Base-by-base conservation (phyloP, 2,329 filamentous ascomycete species). In the Pestalotiopsis sp. region DNA sequence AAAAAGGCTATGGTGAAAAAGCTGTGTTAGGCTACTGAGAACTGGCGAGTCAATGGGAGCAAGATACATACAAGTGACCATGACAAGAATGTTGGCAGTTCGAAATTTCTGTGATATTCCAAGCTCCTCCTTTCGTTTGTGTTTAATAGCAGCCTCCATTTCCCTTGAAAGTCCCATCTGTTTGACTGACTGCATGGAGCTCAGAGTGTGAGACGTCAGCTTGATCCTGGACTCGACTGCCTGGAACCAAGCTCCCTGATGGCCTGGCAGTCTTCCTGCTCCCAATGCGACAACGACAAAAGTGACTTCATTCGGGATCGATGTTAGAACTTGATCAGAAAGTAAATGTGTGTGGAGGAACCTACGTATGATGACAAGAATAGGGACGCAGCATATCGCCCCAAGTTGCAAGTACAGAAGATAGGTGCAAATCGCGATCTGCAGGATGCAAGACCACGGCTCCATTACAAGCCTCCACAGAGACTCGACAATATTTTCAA, bases 111-210 rank as follows among this genome's bases (percentile, higher is more conserved):
- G 66, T n/a, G 66, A 67, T 17, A 27, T 63, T 3, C 12, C 4
- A 27, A 67, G 56, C 58, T 67, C 66, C 7, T 67, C 27, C 17
- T 56, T 9, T 61, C 58, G 57, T 39, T 63, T 67, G 9, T 4
- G n/a, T 56, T 56, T 39, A 38, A 62, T 56, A 17, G 36, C 45
- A 23, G 64, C 20, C 58, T 67, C 66, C 66, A 67, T 67, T 49
- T n/a, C 25, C 11, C 58, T 36, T 13, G 66, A 67, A 5, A 67
- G 66, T 49, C 66, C 66, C 17, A 67, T 38, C 9, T 63, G 66
- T 52, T 67, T 67, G 41, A 67, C 66, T 9, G 66, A 67, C n/a
- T 67, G 66, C 66, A 67, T 20, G n/a, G 66, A 67, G 57, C 58
- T 58, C 17, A 67, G 58, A 63, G 39, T 63, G 13, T 63, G 66